These are phyloP conservation scores for Ogataea parapolymorpha DNA, from an alignment of 805 yeast species.

Conservation along the genomic window DNA sequence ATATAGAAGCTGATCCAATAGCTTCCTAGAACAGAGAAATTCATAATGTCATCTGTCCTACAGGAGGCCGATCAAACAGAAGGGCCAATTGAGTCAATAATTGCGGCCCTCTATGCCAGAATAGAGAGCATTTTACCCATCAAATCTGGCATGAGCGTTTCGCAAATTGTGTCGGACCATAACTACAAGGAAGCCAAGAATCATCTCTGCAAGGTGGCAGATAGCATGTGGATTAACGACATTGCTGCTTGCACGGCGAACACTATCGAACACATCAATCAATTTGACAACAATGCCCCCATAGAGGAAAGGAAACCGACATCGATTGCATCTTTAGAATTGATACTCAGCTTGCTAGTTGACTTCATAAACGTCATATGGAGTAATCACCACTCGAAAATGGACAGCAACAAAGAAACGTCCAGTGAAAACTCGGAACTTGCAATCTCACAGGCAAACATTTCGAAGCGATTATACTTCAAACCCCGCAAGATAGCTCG, in stretches of 20 bases:
- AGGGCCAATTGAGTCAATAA: constrained; percentile 24
- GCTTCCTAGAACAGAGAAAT: not conserved
- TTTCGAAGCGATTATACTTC: constrained; percentile 11
- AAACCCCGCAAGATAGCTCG: constrained; percentile 15
- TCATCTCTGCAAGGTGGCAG: constrained; percentile 33
- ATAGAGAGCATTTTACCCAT: constrained; percentile 36
- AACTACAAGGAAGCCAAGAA: constrained; percentile 33
- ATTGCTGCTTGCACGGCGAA: constrained; percentile 27
- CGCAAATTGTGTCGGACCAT: constrained; percentile 37
- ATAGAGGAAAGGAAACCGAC: constrained; percentile 26
- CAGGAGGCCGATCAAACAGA: constrained; percentile 5
- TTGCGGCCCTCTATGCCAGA: constrained; percentile 35
- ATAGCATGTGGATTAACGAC: constrained; percentile 29
- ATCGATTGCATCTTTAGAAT: constrained; percentile 34
- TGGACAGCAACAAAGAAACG: not conserved
- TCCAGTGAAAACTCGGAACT: constrained; percentile 12
- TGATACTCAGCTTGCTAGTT: constrained; percentile 38
- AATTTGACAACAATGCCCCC: constrained; percentile 17
- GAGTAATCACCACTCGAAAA: constrained; percentile 7
- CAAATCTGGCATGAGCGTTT: constrained; percentile 33
- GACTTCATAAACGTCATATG: constrained; percentile 28
- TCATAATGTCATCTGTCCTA: not conserved
- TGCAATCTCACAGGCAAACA: constrained; percentile 9
- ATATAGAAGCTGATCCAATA: not conserved
- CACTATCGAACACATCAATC: constrained; percentile 29